Evolutionary conservation across 1,139 yeast genomes (phyloP), one percentile per base, ranked within the genome.

Genomic region (Suzukiozyma palmioleophila): DNA sequence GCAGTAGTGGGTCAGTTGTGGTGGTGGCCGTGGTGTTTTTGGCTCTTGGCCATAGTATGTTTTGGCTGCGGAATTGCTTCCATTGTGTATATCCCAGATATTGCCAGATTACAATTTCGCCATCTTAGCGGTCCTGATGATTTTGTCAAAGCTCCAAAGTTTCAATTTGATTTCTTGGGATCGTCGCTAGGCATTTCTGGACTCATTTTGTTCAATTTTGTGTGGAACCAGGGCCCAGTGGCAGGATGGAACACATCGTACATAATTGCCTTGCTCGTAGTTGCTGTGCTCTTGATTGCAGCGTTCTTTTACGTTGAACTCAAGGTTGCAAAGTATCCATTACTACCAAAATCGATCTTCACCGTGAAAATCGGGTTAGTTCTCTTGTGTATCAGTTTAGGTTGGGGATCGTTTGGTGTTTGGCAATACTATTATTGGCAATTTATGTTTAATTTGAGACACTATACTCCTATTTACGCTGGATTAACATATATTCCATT

Each of bases 391-490:
- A 56, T 69, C 33, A 49, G 62, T 11, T 58, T 75, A 27, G 82
- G 82, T 1, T 77, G 83, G 83, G 79, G 79, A 0, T 72, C 79
- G 8, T 77, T 76, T 53, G 81, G 81, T 3, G 62, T 75, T 8
- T 76, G 79, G 75, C 70, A 53, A 43, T 69, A 60, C 44, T 69
- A 67, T 46, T 69, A 65, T 49, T 68, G 70, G 69, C 56, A 52
- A 31, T 63, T 74, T 25, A 51, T 70, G 26, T 48, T 76, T 28
- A 73, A 75, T 43, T 52, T 75, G 26, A 64, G 79, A 38, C 50
- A 63, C 8, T 73, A 73, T 45, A 55, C 70, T 7, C 68, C 82
- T 2, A 55, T 75, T 12, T 50, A 56, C 43, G 70, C 70, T 1
- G 70, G 73, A 2, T 60, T 72, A 15, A 60, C 75, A 1, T 76